These are phyloP conservation scores for Dalbergia oliveri DNA, from an alignment of 306 rosid genomes.

Conservation along the genomic window DNA sequence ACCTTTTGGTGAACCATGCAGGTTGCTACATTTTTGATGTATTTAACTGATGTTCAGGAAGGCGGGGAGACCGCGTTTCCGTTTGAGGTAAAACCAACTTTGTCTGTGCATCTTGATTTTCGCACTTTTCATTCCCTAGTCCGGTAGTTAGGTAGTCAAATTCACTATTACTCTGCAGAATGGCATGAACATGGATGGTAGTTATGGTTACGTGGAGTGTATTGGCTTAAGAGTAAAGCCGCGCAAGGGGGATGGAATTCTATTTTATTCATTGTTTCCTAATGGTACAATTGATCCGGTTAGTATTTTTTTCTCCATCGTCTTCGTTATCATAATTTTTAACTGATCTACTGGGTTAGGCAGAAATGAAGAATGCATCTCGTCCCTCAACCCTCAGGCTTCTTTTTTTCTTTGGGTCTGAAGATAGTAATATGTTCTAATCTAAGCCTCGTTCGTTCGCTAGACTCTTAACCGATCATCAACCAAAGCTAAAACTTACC, in stretches of 20 bases:
- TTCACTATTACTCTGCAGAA: slow-evolving; percentile 61
- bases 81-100: slow-evolving; percentile 70
- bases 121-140: slow-evolving; percentile 11
- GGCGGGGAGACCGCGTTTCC: slow-evolving; percentile 97
- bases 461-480: too few species aligned
- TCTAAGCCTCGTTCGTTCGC: too few species aligned
- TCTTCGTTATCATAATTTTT: background rate
- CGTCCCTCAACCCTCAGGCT: background rate
- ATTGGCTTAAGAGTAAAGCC: slow-evolving; percentile 85
- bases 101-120: slow-evolving; percentile 17
- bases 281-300: slow-evolving; percentile 88
- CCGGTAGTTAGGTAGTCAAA: background rate
- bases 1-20: slow-evolving; percentile 45
- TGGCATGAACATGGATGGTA: slow-evolving; percentile 77
- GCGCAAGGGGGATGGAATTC: slow-evolving; percentile 88
- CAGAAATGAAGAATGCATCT: background rate
- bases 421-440: too few species aligned
- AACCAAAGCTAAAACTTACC: too few species aligned
- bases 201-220: slow-evolving; percentile 59
- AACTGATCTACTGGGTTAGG: background rate
- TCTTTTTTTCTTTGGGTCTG: background rate
- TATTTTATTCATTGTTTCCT: slow-evolving; percentile 79
- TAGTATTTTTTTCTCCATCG: slow-evolving; percentile 50
- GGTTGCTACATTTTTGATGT: slow-evolving; percentile 88
- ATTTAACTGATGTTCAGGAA: slow-evolving; percentile 80